Conservation (phyloP, 2,329 filamentous ascomycete genomes). For the Aspergillus eucalypticola region DNA sequence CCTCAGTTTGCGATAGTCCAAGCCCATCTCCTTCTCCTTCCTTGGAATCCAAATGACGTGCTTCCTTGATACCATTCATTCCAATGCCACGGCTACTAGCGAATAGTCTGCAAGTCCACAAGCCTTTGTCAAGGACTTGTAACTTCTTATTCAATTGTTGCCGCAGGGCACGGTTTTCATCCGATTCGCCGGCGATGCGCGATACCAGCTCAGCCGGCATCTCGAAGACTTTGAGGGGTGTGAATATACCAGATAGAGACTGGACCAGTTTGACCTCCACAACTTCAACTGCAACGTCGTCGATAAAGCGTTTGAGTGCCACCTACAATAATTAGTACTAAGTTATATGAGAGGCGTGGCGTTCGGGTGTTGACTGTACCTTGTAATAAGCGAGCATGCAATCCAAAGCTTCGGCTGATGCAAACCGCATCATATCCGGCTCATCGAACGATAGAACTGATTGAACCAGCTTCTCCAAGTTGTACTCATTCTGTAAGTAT, state of each 20-base stretch:
- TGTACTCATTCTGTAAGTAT: neutral
- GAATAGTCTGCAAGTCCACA: neutral
- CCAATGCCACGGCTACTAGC: too few species aligned
- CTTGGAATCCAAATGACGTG: too few species aligned
- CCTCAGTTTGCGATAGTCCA: too few species aligned
- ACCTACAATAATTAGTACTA: neutral
- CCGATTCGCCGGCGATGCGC: neutral
- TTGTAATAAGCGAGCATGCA: neutral
- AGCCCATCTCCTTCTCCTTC: too few species aligned
- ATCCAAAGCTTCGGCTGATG: slow-evolving; percentile 1
- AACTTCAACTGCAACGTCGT: neutral
- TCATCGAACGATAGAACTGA: neutral
- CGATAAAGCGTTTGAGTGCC: neutral
- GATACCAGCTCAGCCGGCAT: neutral
- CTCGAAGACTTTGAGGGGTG: neutral
- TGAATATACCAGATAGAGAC: neutral
- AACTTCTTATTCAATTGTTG: neutral
- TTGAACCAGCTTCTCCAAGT: neutral
- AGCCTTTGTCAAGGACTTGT: neutral
- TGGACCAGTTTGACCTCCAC: neutral
- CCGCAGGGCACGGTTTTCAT: neutral
- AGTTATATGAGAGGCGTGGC: too few species aligned
- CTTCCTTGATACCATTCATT: too few species aligned
- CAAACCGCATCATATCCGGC: neutral
- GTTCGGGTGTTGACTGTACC: too few species aligned